Evolutionary conservation across 2,329 filamentous ascomycete species (phyloP), one percentile per base, ranked within the genome.

Genomic region (Colletotrichum sp.): DNA sequence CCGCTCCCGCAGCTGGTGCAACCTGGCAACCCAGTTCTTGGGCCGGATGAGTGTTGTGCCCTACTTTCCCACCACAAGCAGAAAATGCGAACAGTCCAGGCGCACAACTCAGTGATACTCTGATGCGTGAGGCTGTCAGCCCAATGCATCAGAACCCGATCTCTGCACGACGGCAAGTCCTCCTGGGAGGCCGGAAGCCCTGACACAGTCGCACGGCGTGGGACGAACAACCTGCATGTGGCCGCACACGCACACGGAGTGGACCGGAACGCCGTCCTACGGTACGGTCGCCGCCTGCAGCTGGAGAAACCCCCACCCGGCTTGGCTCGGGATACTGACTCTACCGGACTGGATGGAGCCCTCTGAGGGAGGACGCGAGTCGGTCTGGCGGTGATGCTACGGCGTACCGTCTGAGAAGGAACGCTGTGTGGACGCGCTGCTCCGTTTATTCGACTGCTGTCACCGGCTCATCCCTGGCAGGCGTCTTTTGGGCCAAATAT

Each of bases 1-100:
- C 86, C 87, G 52, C 86, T 80, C 70, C 82, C 81, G 78, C 86
- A 87, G 77, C 79, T 71, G 30, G 66, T 84, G 77, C 82, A 86
- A 57, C 83, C 82, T 67, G 83, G 83, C 36, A 86, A 82, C 28
- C 85, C 84, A 63, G 85, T 84, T 84, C 85, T 84, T 59, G 59
- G 70, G 70, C 52, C 15, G 39, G n/a, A 34, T 25, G 44, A 52
- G 57, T 60, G 44, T 27, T 60, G 52, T 34, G 32, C 65, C 19
- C 32, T 52, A 22, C 12, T 30, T 28, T 6, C 28, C 57, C 64
- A 59, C 39, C 55, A 22, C 25, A 68, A n/a, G 64, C 28, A 32
- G 28, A 60, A 15, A 44, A 44, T 22, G 28, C 69, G 63, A 44
- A 72, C 19, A 27, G 55, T 34, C 39, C 55, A 30, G 48, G n/a